phyloP scores from a whole-genome alignment of 73 alveolate genomes.

The Uronychia setigera region DNA sequence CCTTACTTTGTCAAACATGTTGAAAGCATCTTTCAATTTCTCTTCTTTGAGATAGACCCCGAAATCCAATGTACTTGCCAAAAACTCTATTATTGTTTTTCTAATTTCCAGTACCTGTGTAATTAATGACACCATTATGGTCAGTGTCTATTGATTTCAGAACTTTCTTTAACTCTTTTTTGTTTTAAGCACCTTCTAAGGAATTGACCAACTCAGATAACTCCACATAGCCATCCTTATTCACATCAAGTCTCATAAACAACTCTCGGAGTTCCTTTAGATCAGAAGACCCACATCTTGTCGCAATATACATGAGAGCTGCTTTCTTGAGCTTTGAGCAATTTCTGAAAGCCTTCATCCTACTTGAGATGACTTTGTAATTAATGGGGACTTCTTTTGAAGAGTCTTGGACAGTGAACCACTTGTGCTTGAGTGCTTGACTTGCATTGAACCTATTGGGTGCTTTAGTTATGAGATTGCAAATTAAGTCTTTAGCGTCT shows the following conservation, averaged over 20 bases:
- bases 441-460: slow-evolving; percentile 24
- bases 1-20: slow-evolving; percentile 13
- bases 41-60: neutral
- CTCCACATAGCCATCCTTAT: slow-evolving; percentile 36
- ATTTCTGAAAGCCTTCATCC: slow-evolving; percentile 52
- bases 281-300: slow-evolving; percentile 2
- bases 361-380: slow-evolving; percentile 1
- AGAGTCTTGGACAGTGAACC: slow-evolving; percentile 1
- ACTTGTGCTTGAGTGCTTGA: slow-evolving; percentile 40
- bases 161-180: slow-evolving; percentile 68
- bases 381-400: slow-evolving; percentile 19
- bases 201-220: slow-evolving; percentile 32
- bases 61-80: slow-evolving; percentile 36
- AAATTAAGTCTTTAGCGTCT: slow-evolving; percentile 45
- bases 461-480: slow-evolving; percentile 60
- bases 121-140: slow-evolving; percentile 52
- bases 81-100: slow-evolving; percentile 16
- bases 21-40: slow-evolving; percentile 32
- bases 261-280: slow-evolving; percentile 4
- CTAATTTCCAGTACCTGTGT: slow-evolving; percentile 13
- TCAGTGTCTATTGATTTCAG: slow-evolving; percentile 75
- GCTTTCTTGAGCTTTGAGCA: slow-evolving; percentile 76
- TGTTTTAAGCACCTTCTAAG: slow-evolving; percentile 64
- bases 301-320: slow-evolving; percentile 74
- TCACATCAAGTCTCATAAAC: slow-evolving; percentile 23